Evolutionary conservation across 73 alveolate species (phyloP), one percentile per base, ranked within the genome.

Genomic region (Urostyla sp.): DNA sequence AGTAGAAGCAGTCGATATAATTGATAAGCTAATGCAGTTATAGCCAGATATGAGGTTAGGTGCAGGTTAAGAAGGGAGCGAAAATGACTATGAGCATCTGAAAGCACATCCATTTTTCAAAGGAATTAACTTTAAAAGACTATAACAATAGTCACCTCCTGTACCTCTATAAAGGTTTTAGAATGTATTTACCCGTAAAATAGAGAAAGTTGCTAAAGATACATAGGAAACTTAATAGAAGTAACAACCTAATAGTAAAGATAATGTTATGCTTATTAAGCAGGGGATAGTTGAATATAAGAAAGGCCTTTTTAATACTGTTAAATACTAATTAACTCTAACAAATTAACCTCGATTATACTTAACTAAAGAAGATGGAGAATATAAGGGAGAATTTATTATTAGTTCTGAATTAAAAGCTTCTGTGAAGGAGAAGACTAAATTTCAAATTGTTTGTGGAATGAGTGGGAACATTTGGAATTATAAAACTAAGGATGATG

Each of bases 41-140:
- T 84, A 85, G 18, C 93, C 94, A 16, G 66, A 73, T 18, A 67
- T 59, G 55, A 88, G 99, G 50, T 80, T 93, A 21, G 98, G 96
- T 0, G 98, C 97, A 28, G 98, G 97, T 8, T 76, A 26, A 15
- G 59, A 63, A 11, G 86, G 89, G 13, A 44, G 81, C 26, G 77
- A 51, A 32, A 63, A 53, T 18, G 63, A 54, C 40, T 80, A 80
- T 50, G 95, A 86, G 15, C 88, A 88, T 60, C 89, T 94, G 49
- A 94, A 88, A 81, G 55, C 67, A 23, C 98, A 94, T 76, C 93
- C 95, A 27, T 94, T 88, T 87, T 94, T 94, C 73, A 51, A 78
- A 31, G 96, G 94, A 24, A 72, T 94, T 50, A 89, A 94, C 90
- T 94, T 96, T 95, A 87, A 88, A 52, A 79, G 61, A 67, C 75